phyloP scores from a whole-genome alignment of 768 basidiomycete species.

The Tulasnella sp. region DNA sequence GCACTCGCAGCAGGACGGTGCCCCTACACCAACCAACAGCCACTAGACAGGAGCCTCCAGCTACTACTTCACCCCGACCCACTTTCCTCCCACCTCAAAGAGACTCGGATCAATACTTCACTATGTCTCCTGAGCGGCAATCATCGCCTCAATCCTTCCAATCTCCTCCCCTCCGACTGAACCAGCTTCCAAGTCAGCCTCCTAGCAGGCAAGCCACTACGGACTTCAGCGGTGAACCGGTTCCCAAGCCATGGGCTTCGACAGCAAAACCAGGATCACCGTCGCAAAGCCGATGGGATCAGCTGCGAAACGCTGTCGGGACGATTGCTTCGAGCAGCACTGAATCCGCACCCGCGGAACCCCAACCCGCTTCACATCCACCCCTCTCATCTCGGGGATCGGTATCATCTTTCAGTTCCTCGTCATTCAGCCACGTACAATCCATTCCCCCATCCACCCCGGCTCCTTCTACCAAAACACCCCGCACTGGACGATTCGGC shows the following conservation, averaged over 20 bases:
- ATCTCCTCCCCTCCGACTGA: not conserved
- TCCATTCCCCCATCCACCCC: not conserved
- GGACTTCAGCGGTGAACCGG: not conserved
- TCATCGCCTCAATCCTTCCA: not conserved
- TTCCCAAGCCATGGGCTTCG: not conserved
- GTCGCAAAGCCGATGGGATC: not conserved
- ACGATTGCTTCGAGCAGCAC: not conserved
- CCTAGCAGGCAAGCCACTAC: not conserved
- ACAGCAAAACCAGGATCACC: not conserved
- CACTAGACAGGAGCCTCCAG: not conserved
- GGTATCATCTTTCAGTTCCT: not conserved
- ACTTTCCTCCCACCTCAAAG: not conserved
- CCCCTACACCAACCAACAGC: not conserved
- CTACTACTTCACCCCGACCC: not conserved
- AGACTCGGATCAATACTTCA: not conserved
- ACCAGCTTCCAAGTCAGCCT: not conserved
- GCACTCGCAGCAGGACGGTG: not conserved
- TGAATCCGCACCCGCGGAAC: not conserved
- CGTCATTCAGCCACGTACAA: not conserved
- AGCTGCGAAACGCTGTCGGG: not conserved
- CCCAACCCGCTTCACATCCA: too few species aligned
- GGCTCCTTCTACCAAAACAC: not conserved
- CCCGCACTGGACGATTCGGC: constrained; percentile 31
- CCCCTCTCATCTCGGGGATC: not conserved
- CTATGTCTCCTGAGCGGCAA: not conserved